A percentile compares a stretch with the other conserved stretches of the same genome.
These are phyloP conservation scores for Aureobasidium subglaciale DNA, from an alignment of 2,329 filamentous ascomycete species.

Conservation along the genomic window DNA sequence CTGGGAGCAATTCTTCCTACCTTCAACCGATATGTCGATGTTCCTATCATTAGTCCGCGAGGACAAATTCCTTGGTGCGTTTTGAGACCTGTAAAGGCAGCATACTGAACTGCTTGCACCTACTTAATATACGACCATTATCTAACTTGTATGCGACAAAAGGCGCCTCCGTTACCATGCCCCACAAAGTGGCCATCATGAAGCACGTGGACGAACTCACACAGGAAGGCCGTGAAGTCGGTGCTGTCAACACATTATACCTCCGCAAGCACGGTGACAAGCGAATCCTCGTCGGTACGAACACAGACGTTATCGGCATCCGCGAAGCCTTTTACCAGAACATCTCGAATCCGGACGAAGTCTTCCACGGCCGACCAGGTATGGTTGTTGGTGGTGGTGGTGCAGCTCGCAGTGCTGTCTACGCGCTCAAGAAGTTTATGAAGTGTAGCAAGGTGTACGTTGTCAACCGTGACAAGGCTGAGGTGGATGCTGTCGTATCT, in stretches of 20 bases:
- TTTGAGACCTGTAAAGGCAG: not conserved
- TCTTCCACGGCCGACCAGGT: constrained; percentile 55
- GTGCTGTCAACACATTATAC: constrained; percentile 76
- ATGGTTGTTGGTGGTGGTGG: constrained; percentile 73
- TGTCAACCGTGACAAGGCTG: constrained; percentile 63
- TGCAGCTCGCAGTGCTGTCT: constrained; percentile 69
- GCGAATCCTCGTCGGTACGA: constrained; percentile 60
- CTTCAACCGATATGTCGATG: constrained; percentile 37
- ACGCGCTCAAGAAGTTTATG: constrained; percentile 54
- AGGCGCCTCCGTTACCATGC: constrained; percentile 70
- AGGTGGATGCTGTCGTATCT: constrained; percentile 59
- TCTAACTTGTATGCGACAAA: constrained; percentile 4
- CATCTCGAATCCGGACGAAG: constrained; percentile 33
- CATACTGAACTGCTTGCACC: not conserved
- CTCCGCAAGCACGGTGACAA: constrained; percentile 46
- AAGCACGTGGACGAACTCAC: constrained; percentile 66
- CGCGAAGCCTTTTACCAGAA: constrained; percentile 58
- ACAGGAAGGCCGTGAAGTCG: constrained; percentile 63
- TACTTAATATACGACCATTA: not conserved
- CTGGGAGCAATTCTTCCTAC: constrained; percentile 46
- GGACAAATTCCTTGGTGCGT: constrained; percentile 55
- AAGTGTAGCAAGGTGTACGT: constrained; percentile 64
- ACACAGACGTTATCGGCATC: constrained; percentile 75
- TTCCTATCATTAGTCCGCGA: constrained; percentile 46
- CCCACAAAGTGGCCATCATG: constrained; percentile 72